Percentiles rank a stretch among this genome's conserved stretches.
These are phyloP conservation scores for Fusarium nelsonii DNA, from an alignment of 2,329 filamentous ascomycete species.

Conservation along the genomic window DNA sequence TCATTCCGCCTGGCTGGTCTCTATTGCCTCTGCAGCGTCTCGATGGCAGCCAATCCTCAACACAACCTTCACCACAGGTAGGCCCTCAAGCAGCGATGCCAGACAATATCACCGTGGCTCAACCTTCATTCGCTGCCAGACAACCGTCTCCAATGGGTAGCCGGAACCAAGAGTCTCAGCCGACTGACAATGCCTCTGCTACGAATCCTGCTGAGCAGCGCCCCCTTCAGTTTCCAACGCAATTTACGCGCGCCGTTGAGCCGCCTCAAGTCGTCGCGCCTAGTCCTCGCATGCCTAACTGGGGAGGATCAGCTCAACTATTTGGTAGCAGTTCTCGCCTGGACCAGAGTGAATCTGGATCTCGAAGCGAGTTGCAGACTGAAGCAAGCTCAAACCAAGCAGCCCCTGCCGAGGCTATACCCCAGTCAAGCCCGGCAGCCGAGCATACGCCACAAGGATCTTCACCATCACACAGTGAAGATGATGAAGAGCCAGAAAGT, in stretches of 20 bases:
- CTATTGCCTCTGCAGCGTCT: conserved; percentile 71
- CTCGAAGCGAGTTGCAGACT: conserved; percentile 27
- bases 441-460: conserved; percentile 30
- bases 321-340: conserved; percentile 54
- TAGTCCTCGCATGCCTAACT: conserved; percentile 62
- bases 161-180: conserved; percentile 33
- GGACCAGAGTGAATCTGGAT: conserved; percentile 38
- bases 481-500: conserved; percentile 30
- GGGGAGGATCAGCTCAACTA: conserved; percentile 64
- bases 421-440: conserved; percentile 14
- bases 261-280: conserved; percentile 59
- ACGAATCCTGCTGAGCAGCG: conserved; percentile 23
- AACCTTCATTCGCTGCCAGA: conserved; percentile 25
- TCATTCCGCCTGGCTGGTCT: conserved; percentile 74
- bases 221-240: conserved; percentile 25
- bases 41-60: conserved; percentile 52
- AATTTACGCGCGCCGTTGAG: conserved; percentile 39
- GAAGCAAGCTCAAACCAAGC: conserved; percentile 22
- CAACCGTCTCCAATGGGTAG: conserved; percentile 33
- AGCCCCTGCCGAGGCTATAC: conserved; percentile 12
- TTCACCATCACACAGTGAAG: conserved; percentile 26
- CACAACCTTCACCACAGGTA: conserved; percentile 44
- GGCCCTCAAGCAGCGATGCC: conserved; percentile 31
- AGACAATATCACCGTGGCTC: conserved; percentile 30
- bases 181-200: conserved; percentile 5